These are phyloP conservation scores for Moesziomyces antarcticus DNA, from an alignment of 1,284 basidiomycete species.

Conservation along the genomic window DNA sequence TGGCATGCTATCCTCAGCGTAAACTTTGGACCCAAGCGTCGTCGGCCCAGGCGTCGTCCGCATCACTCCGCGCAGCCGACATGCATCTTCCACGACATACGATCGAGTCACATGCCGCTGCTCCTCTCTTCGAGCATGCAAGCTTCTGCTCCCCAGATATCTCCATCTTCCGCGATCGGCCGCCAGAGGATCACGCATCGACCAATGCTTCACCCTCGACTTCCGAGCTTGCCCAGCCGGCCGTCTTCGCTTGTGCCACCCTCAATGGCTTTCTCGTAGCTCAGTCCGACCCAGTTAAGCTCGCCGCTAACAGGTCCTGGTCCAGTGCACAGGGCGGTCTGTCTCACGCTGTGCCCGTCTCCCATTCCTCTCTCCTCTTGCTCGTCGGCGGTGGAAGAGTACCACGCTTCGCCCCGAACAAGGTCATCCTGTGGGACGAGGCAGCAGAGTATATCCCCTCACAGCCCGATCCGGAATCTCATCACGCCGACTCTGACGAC, in stretches of 20 bases:
- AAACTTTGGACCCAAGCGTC: background rate
- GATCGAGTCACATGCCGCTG: slow-evolving; percentile 48
- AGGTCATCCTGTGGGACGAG: slow-evolving; percentile 63
- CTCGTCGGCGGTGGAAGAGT: slow-evolving; percentile 61
- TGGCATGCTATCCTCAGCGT: background rate
- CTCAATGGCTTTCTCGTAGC: slow-evolving; percentile 55
- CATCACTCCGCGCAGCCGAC: background rate
- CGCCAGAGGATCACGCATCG: too few relatives aligned
- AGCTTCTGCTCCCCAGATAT: slow-evolving; percentile 41
- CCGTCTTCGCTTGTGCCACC: slow-evolving; percentile 59
- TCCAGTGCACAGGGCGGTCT: slow-evolving; percentile 53
- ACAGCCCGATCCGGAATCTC: background rate
- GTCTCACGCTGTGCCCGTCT: slow-evolving; percentile 43
- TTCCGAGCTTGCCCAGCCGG: slow-evolving; percentile 22
- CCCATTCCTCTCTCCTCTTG: slow-evolving; percentile 54
- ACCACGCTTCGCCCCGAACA: slow-evolving; percentile 62
- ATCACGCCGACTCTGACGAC: slow-evolving; percentile 17
- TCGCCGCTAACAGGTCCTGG: slow-evolving; percentile 45
- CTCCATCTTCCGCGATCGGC: background rate
- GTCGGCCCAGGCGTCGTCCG: background rate
- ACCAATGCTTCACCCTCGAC: too few relatives aligned
- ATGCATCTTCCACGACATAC: slow-evolving; percentile 60
- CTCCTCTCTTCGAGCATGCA: slow-evolving; percentile 49
- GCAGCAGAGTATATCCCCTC: slow-evolving; percentile 34
- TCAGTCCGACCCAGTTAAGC: slow-evolving; percentile 48